Conservation (phyloP, 208 protist genomes). For the Leptomonas seymouri region DNA sequence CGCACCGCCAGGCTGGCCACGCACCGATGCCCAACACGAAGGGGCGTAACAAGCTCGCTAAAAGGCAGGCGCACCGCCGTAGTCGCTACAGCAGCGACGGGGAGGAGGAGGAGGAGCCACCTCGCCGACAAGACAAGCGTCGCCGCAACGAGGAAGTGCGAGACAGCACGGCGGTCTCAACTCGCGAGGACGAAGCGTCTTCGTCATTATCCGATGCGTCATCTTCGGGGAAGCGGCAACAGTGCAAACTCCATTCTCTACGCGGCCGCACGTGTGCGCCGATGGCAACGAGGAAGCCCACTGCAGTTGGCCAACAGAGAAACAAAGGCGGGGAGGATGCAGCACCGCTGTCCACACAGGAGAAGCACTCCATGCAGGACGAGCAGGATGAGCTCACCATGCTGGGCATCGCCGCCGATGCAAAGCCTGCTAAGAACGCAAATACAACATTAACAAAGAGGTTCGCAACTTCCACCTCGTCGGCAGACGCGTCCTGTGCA, state of each 20-base stretch:
- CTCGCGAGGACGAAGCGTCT: constrained; percentile 2
- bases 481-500: neutral
- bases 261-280: neutral
- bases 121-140: neutral
- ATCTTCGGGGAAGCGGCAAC: neutral
- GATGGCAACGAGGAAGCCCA: neutral
- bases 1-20: neutral
- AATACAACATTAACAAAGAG: neutral
- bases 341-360: constrained; percentile 4
- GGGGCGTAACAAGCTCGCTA: neutral
- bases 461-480: neutral
- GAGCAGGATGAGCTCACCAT: constrained; percentile 17
- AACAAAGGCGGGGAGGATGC: neutral
- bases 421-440: neutral
- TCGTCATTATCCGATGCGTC: neutral
- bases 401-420: neutral
- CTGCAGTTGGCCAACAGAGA: neutral
- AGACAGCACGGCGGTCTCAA: neutral
- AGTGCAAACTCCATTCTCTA: neutral
- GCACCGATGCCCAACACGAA: neutral
- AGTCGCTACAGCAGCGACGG: constrained; percentile 3
- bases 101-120: neutral
- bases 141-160: neutral
- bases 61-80: neutral
- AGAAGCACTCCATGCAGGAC: constrained; percentile 1